A percentile compares a stretch with the other conserved stretches of the same genome.
phyloP scores from a whole-genome alignment of 805 yeast genomes.

The Starmerella floricola region DNA sequence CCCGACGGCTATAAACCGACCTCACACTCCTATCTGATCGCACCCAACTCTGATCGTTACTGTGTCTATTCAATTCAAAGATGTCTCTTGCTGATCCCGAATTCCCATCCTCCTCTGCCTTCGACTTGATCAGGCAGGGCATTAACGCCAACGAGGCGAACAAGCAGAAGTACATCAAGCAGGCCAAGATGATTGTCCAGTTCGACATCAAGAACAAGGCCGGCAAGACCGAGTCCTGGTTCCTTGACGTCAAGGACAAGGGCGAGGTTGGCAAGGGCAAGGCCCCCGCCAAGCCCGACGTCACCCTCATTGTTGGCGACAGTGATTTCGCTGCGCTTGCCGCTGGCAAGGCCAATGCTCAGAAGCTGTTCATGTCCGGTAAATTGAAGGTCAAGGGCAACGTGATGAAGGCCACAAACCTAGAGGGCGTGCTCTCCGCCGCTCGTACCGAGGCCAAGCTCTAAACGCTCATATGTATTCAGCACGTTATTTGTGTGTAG shows the following conservation, averaged over 20 bases:
- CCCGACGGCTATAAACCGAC: too few relatives aligned
- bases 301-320: conserved; percentile 53
- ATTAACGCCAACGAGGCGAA: conserved; percentile 25
- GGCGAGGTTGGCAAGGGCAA: conserved; percentile 41
- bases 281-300: conserved; percentile 39
- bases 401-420: conserved; percentile 76
- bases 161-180: conserved; percentile 29
- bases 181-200: conserved; percentile 50
- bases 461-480: too few relatives aligned
- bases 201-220: conserved; percentile 56
- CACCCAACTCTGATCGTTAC: too few relatives aligned
- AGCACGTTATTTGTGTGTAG: too few relatives aligned
- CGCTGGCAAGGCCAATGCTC: conserved; percentile 71
- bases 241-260: conserved; percentile 50
- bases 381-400: conserved; percentile 80
- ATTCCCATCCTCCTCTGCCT: conserved; percentile 32
- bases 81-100: conserved; percentile 25
- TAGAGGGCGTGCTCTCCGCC: conserved; percentile 54
- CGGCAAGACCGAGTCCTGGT: conserved; percentile 51
- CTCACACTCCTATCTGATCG: too few relatives aligned
- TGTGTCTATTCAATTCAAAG: too few relatives aligned
- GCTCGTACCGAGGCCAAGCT: conserved; percentile 39
- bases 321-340: conserved; percentile 59
- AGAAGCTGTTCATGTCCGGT: conserved; percentile 72
- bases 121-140: conserved; percentile 29